Percentiles rank a stretch among this genome's conserved stretches.
Conservation (phyloP, 805 yeast species). For the Myxozyma nipponensis region DNA sequence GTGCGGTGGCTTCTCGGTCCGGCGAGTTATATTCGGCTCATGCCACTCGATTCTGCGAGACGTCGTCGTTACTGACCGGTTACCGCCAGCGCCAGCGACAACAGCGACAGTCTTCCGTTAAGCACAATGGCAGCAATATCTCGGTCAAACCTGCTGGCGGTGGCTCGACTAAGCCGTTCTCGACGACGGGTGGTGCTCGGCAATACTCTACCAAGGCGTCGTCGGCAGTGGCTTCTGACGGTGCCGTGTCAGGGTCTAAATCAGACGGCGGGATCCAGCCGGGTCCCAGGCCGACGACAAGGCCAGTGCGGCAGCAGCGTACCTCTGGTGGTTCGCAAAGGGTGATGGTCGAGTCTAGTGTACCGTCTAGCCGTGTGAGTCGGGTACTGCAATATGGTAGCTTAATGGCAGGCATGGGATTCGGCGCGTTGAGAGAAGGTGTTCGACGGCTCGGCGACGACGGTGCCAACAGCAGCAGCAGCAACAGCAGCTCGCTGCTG, state of each 20-base stretch:
- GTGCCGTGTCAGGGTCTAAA: neutral
- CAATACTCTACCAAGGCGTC: neutral
- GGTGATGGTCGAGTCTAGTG: constrained; percentile 49
- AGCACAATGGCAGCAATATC: neutral
- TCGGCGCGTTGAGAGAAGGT: constrained; percentile 77
- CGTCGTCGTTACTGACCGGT: constrained; percentile 19
- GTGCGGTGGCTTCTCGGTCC: constrained; percentile 8
- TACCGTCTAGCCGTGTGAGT: constrained; percentile 83
- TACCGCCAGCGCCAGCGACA: neutral
- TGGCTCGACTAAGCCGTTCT: neutral
- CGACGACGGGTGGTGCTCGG: neutral
- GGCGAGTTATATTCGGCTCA: constrained; percentile 10
- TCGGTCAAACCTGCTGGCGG: neutral
- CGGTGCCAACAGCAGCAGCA: constrained; percentile 27
- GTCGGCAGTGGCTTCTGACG: neutral
- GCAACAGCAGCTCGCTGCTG: constrained; percentile 50
- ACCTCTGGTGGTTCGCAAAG: neutral
- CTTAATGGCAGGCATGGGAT: constrained; percentile 85
- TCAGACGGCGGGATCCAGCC: neutral
- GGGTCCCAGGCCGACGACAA: neutral
- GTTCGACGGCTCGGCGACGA: constrained; percentile 55
- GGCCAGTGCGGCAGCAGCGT: neutral
- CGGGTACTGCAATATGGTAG: constrained; percentile 90
- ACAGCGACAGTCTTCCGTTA: neutral
- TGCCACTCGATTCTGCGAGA: constrained; percentile 9